Evolutionary conservation across 352 stramenopile species (phyloP).

Genomic region (Phytophthora kernoviae): DNA sequence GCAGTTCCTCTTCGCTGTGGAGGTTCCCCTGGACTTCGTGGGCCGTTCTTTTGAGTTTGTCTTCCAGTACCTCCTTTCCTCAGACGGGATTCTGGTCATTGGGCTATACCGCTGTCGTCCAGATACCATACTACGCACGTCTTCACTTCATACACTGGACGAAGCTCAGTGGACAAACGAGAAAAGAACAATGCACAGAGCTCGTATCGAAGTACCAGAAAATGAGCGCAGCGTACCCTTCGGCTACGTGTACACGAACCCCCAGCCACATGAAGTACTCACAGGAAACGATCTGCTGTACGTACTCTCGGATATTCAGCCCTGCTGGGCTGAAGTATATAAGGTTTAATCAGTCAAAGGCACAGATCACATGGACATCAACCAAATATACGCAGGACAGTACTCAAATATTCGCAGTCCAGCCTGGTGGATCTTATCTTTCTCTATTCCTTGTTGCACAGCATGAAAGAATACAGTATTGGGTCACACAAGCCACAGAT

Average conservation of each 20-base stretch:
- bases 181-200: slow-evolving; percentile 18
- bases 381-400: not conserved
- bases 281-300: slow-evolving; percentile 84
- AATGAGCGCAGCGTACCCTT: slow-evolving; percentile 68
- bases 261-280: slow-evolving; percentile 66
- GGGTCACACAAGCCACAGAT: slow-evolving; percentile 30
- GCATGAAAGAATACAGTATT: slow-evolving; percentile 21
- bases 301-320: slow-evolving; percentile 81
- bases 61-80: slow-evolving; percentile 80
- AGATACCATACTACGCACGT: slow-evolving; percentile 40
- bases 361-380: not conserved
- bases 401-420: not conserved
- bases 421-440: slow-evolving; percentile 4
- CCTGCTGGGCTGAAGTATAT: slow-evolving; percentile 54
- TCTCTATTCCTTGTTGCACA: slow-evolving; percentile 33
- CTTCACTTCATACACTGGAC: slow-evolving; percentile 17
- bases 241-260: slow-evolving; percentile 85
- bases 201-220: slow-evolving; percentile 62
- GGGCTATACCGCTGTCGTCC: slow-evolving; percentile 77
- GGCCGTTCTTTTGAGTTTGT: slow-evolving; percentile 81
- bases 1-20: slow-evolving; percentile 81
- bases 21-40: slow-evolving; percentile 80
- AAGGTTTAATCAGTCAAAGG: slow-evolving; percentile 15
- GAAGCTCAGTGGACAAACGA: slow-evolving; percentile 17
- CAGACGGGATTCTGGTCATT: slow-evolving; percentile 73